Base-by-base conservation (phyloP, 345 rosid genomes). In the Salix dunnii region DNA sequence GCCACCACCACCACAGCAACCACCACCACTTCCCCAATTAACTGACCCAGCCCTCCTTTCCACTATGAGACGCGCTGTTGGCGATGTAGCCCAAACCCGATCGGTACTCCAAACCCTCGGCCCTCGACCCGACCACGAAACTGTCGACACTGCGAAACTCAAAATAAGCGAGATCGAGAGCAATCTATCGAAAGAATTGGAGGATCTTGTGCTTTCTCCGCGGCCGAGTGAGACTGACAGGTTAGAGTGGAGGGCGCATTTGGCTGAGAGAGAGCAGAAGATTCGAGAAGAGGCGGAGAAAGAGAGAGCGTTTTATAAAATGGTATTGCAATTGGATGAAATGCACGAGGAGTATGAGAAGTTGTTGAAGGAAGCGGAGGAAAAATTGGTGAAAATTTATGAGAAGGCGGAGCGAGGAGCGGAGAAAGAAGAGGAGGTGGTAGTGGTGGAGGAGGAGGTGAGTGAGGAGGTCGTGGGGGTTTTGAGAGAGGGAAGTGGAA, bases 111-210 rank as follows among this genome's bases (percentile, higher is more conserved):
- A 77, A 16, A 90, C 91, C 70, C 85, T 96, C 17, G 99, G 99
- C 6, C 94, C 94, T 1, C 91, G 98, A 14, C 99, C 99, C 31
- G 96, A 91, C 80, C 99, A 92, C 82, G 97, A 93, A 87, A 74
- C 94, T 65, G 90, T 96, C 28, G 99, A 96, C 82, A 74, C 46
- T 28, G 97, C 99, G 28, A 91, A 83, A 38, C 62, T 88, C 5
- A 87, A 85, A 62, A 86, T 96, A 64, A 63, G 75, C 0, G 92
- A 89, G 73, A 90, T 92, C 78, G 99, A 92, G 2, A 53, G 85
- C 0, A 38, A 60, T 16, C 84, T 96, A 1, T 84, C 91, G 2
- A 92, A 88, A 80, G 88, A 89, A 35, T 90, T 96, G 21, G 97
- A 89, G 65, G 97, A 89, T 58, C 85, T 93, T 64, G 95, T 92